Evolutionary conservation across 345 rosid genomes (phyloP).

Genomic region (Trapa incisa): DNA sequence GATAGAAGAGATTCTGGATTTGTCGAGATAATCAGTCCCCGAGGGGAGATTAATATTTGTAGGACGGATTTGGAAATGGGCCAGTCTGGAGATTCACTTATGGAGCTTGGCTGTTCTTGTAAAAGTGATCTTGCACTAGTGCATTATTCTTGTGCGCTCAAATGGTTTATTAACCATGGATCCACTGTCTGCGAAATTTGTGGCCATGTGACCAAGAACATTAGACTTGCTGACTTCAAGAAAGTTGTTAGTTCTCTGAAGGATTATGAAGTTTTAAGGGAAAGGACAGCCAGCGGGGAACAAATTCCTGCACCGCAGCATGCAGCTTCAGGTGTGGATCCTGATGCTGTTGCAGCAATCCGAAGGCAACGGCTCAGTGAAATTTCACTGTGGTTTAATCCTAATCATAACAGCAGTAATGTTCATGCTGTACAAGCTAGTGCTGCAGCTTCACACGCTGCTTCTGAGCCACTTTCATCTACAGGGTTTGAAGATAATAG

Average conservation of each 20-base stretch:
- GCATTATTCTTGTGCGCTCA: conserved; percentile 87
- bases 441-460: conserved; percentile 41
- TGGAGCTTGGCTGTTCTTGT: conserved; percentile 92
- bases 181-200: conserved; percentile 90
- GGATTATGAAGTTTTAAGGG: conserved; percentile 63
- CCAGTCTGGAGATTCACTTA: conserved; percentile 32
- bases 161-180: conserved; percentile 95
- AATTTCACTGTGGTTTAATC: conserved; percentile 73
- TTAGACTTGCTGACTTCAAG: conserved; percentile 46
- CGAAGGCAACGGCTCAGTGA: conserved; percentile 78
- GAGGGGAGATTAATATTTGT: conserved; percentile 70
- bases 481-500: conserved; percentile 34
- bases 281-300: conserved; percentile 57
- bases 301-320: conserved; percentile 35
- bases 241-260: conserved; percentile 56
- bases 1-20: conserved; percentile 31
- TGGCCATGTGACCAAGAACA: conserved; percentile 50
- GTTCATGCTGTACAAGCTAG: not conserved
- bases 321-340: conserved; percentile 41
- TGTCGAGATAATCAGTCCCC: conserved; percentile 54
- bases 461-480: conserved; percentile 47
- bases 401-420: conserved; percentile 23
- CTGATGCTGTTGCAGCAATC: conserved; percentile 72
- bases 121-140: conserved; percentile 82
- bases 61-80: conserved; percentile 69